These are phyloP conservation scores for Auricularia heimuer DNA, from an alignment of 768 basidiomycete species.

Conservation along the genomic window DNA sequence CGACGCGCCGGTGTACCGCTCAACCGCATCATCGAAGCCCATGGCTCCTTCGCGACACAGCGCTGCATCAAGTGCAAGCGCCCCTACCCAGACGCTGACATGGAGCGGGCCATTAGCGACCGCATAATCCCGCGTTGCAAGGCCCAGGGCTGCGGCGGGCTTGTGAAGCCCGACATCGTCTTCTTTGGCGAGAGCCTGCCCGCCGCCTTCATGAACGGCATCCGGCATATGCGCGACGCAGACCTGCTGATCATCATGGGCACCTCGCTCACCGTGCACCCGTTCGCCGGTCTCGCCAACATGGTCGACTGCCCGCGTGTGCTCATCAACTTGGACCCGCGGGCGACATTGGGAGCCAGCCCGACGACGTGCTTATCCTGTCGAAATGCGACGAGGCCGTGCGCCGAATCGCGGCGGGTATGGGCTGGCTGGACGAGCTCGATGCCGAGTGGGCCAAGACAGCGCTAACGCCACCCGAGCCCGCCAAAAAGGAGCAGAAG, in stretches of 20 bases:
- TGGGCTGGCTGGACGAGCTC: conserved; percentile 69
- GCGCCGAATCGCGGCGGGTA: conserved; percentile 45
- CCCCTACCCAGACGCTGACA: conserved; percentile 52
- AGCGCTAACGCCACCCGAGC: conserved; percentile 14
- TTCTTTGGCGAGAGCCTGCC: conserved; percentile 79
- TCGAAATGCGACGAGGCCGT: conserved; percentile 67
- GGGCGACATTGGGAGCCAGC: conserved; percentile 46
- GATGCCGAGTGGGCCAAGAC: conserved; percentile 47
- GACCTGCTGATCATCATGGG: conserved; percentile 88
- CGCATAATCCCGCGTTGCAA: conserved; percentile 62
- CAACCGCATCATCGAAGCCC: conserved; percentile 80
- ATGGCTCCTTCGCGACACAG: conserved; percentile 88
- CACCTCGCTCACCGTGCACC: conserved; percentile 79
- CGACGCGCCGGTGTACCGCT: conserved; percentile 68
- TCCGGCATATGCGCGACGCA: conserved; percentile 36
- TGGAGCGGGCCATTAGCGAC: conserved; percentile 51
- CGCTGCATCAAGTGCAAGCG: conserved; percentile 67
- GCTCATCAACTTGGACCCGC: conserved; percentile 84
- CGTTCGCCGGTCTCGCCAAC: conserved; percentile 71
- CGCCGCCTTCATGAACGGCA: conserved; percentile 8
- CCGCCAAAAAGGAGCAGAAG: neutral
- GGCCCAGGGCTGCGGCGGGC: conserved; percentile 42
- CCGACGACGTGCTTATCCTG: conserved; percentile 53
- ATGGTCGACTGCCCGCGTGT: conserved; percentile 64
- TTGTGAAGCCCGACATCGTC: conserved; percentile 91